Evolutionary conservation across 257 asterid genomes (phyloP).

Genomic region (Gardenia jasminoides): DNA sequence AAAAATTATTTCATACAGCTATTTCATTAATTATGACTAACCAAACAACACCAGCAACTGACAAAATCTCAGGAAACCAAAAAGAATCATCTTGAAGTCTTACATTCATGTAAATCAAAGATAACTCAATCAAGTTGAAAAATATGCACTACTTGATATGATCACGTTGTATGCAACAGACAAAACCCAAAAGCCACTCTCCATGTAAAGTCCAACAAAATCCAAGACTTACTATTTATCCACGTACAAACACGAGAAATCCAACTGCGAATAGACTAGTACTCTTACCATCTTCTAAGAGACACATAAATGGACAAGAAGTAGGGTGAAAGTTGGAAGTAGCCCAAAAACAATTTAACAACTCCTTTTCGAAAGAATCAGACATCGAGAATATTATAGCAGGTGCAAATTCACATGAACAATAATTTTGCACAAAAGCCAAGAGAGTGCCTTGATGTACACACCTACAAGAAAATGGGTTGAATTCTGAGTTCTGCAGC

Average conservation of each 20-base stretch:
- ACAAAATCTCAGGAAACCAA: constrained; percentile 16
- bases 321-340: constrained; percentile 5
- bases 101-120: constrained; percentile 35
- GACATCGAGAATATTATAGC: constrained; percentile 14
- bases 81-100: constrained; percentile 16
- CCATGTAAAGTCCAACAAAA: constrained; percentile 49
- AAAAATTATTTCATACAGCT: not conserved
- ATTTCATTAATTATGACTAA: constrained; percentile 9
- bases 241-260: constrained; percentile 28
- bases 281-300: constrained; percentile 1
- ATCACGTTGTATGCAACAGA: constrained; percentile 30
- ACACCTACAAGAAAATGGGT: constrained; percentile 24
- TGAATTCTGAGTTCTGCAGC: constrained; percentile 16
- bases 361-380: constrained; percentile 6
- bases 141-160: not conserved
- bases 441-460: constrained; percentile 28
- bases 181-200: constrained; percentile 70
- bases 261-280: constrained; percentile 25
- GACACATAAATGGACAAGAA: not conserved
- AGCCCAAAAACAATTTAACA: constrained; percentile 8
- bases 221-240: constrained; percentile 33
- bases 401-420: constrained; percentile 41
- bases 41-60: constrained; percentile 37
- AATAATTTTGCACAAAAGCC: constrained; percentile 37
- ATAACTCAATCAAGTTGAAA: not conserved